Conservation (phyloP, 768 basidiomycete genomes). For the Amanita phalloides region DNA sequence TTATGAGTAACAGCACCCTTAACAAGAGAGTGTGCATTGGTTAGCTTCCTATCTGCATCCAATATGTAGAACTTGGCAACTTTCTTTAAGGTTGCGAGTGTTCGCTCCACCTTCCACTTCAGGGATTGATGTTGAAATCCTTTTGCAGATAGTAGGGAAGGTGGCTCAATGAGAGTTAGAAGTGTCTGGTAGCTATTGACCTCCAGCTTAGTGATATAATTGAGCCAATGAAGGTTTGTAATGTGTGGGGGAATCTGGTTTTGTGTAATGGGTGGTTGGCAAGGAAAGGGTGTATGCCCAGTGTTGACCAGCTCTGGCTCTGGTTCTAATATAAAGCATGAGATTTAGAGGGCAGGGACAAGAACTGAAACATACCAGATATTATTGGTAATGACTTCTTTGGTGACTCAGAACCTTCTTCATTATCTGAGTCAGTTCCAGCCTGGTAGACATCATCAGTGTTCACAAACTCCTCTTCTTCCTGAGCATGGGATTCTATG, state of each 20-base stretch:
- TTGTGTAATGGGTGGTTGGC: background rate
- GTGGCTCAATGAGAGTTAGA: background rate
- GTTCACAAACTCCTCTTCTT: background rate
- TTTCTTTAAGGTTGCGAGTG: background rate
- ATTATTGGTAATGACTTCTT: background rate
- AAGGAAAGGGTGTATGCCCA: background rate
- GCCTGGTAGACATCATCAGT: background rate
- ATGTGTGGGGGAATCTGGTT: background rate
- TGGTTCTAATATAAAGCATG: background rate
- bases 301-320: background rate
- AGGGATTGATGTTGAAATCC: background rate
- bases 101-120: background rate
- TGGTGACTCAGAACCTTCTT: background rate
- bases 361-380: background rate
- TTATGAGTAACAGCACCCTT: background rate
- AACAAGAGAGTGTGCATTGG: background rate
- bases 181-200: background rate
- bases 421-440: background rate
- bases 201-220: background rate
- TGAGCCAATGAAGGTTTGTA: background rate
- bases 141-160: background rate
- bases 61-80: background rate
- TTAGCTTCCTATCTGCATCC: background rate
- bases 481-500: background rate
- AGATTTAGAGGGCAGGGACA: background rate